Evolutionary conservation across 805 yeast species (phyloP).

Genomic region (Hanseniaspora pseudoguilliermondii): DNA sequence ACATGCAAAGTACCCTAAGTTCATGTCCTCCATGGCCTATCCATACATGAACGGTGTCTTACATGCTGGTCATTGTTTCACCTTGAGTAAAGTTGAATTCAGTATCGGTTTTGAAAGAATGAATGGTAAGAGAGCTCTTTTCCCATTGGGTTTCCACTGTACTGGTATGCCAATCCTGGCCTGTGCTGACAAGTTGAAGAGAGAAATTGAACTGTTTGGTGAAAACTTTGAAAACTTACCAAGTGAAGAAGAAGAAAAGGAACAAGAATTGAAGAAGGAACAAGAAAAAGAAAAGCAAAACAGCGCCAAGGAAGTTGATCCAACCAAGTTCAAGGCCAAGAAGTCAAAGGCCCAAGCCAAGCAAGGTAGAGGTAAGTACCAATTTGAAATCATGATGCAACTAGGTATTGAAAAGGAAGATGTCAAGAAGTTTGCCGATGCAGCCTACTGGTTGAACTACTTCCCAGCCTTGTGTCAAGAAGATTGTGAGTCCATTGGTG

Average conservation of each 20-base stretch:
- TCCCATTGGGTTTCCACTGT: constrained; percentile 97
- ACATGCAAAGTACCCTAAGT: constrained; percentile 70
- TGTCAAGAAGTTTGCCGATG: constrained; percentile 77
- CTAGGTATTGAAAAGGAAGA: constrained; percentile 78
- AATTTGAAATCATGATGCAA: constrained; percentile 92
- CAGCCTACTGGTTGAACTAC: constrained; percentile 76
- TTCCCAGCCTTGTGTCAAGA: constrained; percentile 83
- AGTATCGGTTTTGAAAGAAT: constrained; percentile 88
- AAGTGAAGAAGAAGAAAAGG: constrained; percentile 44
- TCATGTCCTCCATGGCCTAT: constrained; percentile 87
- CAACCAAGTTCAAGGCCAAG: constrained; percentile 81
- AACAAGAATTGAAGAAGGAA: constrained; percentile 29
- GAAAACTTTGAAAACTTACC: constrained; percentile 60
- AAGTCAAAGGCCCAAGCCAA: constrained; percentile 91
- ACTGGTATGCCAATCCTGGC: constrained; percentile 98
- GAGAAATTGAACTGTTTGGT: constrained; percentile 90
- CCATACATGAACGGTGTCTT: constrained; percentile 98
- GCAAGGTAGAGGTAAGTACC: constrained; percentile 86
- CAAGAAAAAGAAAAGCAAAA: constrained; percentile 24
- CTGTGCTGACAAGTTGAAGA: constrained; percentile 83
- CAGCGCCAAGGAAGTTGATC: constrained; percentile 39
- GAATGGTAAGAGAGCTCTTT: constrained; percentile 82
- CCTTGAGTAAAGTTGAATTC: constrained; percentile 86
- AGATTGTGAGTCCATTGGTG: constrained; percentile 73
- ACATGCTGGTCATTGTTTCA: constrained; percentile 95